Conservation (phyloP, 345 rosid genomes). For the Firmiana major region DNA sequence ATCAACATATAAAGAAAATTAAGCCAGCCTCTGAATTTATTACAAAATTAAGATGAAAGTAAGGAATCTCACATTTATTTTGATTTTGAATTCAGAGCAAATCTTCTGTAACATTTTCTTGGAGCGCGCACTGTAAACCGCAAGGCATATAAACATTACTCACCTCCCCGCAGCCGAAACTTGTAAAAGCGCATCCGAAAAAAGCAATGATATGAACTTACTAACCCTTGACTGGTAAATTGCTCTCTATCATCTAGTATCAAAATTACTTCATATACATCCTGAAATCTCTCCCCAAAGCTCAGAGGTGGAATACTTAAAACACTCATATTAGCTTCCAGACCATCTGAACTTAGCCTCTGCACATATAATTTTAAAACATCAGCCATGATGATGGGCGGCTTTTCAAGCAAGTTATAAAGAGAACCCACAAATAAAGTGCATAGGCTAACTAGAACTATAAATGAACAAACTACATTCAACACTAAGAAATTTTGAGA, state of each 20-base stretch:
- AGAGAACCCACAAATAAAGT: neutral
- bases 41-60: neutral
- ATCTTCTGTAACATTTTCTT: constrained; percentile 60
- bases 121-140: constrained; percentile 55
- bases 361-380: constrained; percentile 26
- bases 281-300: constrained; percentile 75
- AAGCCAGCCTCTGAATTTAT: neutral
- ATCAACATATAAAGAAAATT: neutral
- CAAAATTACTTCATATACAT: constrained; percentile 65
- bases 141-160: neutral
- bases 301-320: constrained; percentile 64
- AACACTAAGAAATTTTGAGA: neutral
- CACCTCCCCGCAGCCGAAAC: neutral
- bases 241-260: constrained; percentile 86
- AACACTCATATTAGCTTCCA: constrained; percentile 28
- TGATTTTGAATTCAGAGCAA: constrained; percentile 62
- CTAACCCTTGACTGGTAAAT: constrained; percentile 66
- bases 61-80: constrained; percentile 48
- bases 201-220: constrained; percentile 15
- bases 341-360: constrained; percentile 32
- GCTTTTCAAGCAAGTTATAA: constrained; percentile 4
- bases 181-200: neutral
- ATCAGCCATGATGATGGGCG: constrained; percentile 8
- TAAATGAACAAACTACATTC: neutral
- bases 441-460: neutral